Base-by-base conservation (phyloP, 805 yeast genomes). In the Starmera quercuum region DNA sequence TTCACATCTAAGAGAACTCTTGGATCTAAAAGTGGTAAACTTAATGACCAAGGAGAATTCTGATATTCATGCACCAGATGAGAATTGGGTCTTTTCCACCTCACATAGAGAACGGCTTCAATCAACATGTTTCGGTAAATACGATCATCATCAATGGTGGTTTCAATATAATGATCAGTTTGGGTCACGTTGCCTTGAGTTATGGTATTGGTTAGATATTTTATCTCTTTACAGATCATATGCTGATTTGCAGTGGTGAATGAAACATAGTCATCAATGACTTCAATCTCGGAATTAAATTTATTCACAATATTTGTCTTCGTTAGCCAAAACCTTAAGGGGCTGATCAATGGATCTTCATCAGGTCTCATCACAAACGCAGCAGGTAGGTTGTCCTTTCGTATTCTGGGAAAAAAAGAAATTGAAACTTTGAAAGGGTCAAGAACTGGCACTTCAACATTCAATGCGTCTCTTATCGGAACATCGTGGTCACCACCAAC, bases 21-120 rank as follows among this genome's bases (percentile, higher is more conserved):
- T 4, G 92, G 90, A 47, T 83, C 90, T 36, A 76, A 63, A 31
- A 78, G 62, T 3, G 88, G 83, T 14, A 83, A 48, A 2, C 64
- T 53, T 3, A 78, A 61, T 33, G 73, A 75, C 67, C 77, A 69
- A 10, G 68, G 57, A 8, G 57, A 55, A 5, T 62, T 53, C 2
- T 41, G 42, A 33, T 49, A 71, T 4, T 32, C 41, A 38, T 64
- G 66, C 2, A 44, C 33, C 1, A 21, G 23, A 2, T 44, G 49
- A 2, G 40, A 35, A 1, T 36, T 45, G 23, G 35, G 30, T 28
- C 72, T 44, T 36, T 43, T 56, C 69, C 70, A 68, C 17, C 46
- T 47, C 15, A 66, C 41, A 0, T 27, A 37, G 1, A 52, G 49
- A 1, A 43, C 36, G 1, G 53, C 52, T 2, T 46, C 42, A 5